These are phyloP conservation scores for Harrya chromipes DNA, from an alignment of 768 basidiomycete genomes.

Conservation along the genomic window DNA sequence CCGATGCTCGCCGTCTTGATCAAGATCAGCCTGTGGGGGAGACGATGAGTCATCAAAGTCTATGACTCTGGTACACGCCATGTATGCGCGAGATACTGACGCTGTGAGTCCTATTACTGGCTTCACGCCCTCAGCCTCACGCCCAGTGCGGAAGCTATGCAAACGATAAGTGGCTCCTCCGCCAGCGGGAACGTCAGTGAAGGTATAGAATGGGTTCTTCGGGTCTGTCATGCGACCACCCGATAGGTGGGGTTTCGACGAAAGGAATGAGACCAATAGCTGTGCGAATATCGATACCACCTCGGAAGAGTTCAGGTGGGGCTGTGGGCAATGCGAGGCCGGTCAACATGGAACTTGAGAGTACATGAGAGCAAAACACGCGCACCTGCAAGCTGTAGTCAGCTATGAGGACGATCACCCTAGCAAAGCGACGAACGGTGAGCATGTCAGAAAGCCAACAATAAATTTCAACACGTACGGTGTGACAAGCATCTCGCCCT, in stretches of 20 bases:
- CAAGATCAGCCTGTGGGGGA: constrained; percentile 43
- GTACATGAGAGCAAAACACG: neutral
- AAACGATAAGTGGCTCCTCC: constrained; percentile 44
- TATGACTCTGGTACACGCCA: too few species aligned
- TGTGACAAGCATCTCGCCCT: constrained; percentile 70
- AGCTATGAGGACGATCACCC: constrained; percentile 81
- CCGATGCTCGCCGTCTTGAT: constrained; percentile 49
- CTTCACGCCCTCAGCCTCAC: constrained; percentile 81
- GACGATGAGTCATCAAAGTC: too few species aligned
- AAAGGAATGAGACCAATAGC: constrained; percentile 72
- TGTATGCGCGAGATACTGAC: constrained; percentile 42
- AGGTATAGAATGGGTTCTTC: constrained; percentile 55
- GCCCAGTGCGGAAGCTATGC: constrained; percentile 82
- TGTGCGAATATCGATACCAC: constrained; percentile 84
- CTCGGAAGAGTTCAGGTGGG: constrained; percentile 75
- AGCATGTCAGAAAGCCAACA: neutral
- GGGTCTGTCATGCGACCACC: constrained; percentile 54
- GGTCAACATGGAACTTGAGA: neutral
- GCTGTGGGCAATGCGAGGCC: constrained; percentile 39
- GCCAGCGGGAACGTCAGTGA: constrained; percentile 49
- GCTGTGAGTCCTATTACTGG: constrained; percentile 89
- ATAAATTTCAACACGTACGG: constrained; percentile 56
- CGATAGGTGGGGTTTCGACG: constrained; percentile 54
- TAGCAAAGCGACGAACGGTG: constrained; percentile 25
- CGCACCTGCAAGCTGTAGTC: constrained; percentile 69